A percentile compares a stretch with the other conserved stretches of the same genome.
These are phyloP conservation scores for Aureobasidium subglaciale DNA, from an alignment of 2,329 filamentous ascomycete genomes.

Conservation along the genomic window DNA sequence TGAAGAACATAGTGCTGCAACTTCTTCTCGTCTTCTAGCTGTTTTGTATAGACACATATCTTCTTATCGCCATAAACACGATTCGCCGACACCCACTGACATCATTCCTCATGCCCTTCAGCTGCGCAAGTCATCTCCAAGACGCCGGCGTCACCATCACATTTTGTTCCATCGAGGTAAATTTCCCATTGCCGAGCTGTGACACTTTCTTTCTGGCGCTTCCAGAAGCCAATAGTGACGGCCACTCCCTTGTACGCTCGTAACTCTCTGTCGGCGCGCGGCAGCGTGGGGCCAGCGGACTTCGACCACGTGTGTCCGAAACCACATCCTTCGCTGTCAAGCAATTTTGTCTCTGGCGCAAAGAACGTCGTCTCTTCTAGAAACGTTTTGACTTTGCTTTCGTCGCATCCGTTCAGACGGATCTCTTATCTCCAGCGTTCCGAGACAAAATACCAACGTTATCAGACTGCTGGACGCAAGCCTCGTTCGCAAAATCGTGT, in stretches of 20 bases:
- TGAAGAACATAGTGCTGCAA: conserved; percentile 1
- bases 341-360: not conserved
- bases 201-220: conserved; percentile 2
- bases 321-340: not conserved
- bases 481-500: not conserved
- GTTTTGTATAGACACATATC: conserved; percentile 6
- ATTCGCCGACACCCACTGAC: not conserved
- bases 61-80: not conserved
- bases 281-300: not conserved
- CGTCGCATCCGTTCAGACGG: not conserved
- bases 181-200: conserved; percentile 1
- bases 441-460: too few relatives aligned
- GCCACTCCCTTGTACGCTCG: conserved; percentile 2
- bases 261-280: not conserved
- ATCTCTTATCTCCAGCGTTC: not conserved
- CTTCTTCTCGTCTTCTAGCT: conserved; percentile 5
- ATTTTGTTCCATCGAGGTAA: not conserved
- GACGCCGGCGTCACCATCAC: not conserved
- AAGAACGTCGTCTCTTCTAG: conserved; percentile 4
- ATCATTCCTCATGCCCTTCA: not conserved
- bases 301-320: not conserved
- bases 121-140: not conserved
- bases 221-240: conserved; percentile 12
- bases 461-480: not conserved
- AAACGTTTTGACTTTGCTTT: not conserved